Percentiles rank a stretch among this genome's conserved stretches.
These are phyloP conservation scores for Vanderwaltozyma verrucispora DNA, from an alignment of 805 yeast genomes.

Conservation along the genomic window DNA sequence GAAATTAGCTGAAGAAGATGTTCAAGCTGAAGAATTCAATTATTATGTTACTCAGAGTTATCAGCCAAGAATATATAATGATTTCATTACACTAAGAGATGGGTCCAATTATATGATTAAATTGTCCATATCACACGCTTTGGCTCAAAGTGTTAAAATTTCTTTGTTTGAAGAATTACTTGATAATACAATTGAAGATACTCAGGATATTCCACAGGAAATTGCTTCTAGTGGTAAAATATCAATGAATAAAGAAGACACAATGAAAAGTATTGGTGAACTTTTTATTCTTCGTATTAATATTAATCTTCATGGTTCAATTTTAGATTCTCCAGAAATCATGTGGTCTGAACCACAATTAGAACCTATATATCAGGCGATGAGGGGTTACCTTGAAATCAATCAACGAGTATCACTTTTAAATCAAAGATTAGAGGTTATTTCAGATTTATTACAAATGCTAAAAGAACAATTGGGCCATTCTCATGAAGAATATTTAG, in stretches of 20 bases:
- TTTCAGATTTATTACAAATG: slow-evolving; percentile 89
- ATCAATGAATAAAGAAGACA: slow-evolving; percentile 85
- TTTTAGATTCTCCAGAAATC: slow-evolving; percentile 90
- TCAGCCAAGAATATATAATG: slow-evolving; percentile 93
- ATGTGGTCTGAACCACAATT: slow-evolving; percentile 99
- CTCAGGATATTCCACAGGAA: slow-evolving; percentile 94
- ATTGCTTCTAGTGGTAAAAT: slow-evolving; percentile 93
- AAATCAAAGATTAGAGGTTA: slow-evolving; percentile 88
- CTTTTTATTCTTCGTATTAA: slow-evolving; percentile 78
- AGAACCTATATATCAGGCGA: slow-evolving; percentile 96
- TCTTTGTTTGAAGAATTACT: slow-evolving; percentile 93
- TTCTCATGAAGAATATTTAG: slow-evolving; percentile 85
- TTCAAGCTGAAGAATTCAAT: slow-evolving; percentile 90
- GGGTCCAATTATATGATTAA: slow-evolving; percentile 85
- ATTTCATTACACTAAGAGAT: slow-evolving; percentile 85
- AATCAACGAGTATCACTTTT: slow-evolving; percentile 85
- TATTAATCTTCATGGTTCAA: slow-evolving; percentile 76
- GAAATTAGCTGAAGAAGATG: slow-evolving; percentile 71
- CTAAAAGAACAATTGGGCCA: slow-evolving; percentile 95
- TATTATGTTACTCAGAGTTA: slow-evolving; percentile 89
- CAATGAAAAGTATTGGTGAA: slow-evolving; percentile 96
- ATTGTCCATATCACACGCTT: slow-evolving; percentile 87
- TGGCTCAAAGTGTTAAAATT: slow-evolving; percentile 91
- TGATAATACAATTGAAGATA: slow-evolving; percentile 93
- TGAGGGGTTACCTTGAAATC: slow-evolving; percentile 89